phyloP scores from a whole-genome alignment of 2,329 filamentous ascomycete species.

The Daldinia eschscholtzii region DNA sequence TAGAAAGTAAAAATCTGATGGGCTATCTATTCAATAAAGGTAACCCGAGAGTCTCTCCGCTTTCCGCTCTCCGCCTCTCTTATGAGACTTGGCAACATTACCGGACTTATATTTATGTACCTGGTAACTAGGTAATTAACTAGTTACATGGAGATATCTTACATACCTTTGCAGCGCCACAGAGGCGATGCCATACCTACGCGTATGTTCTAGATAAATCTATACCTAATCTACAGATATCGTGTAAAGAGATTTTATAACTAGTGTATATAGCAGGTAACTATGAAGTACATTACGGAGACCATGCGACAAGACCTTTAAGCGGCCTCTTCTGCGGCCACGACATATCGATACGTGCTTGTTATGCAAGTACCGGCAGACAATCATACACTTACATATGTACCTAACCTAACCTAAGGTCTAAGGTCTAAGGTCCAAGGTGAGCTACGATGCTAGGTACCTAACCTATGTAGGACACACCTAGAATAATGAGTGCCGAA shows the following conservation, averaged over 20 bases:
- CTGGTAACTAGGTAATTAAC: background rate
- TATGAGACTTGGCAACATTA: constrained; percentile 8
- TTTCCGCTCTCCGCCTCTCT: constrained; percentile 2
- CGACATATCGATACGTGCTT: constrained; percentile 13
- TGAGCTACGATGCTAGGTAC: constrained; percentile 2
- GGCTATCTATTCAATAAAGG: constrained; percentile 16
- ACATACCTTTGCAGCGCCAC: background rate
- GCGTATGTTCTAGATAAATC: background rate
- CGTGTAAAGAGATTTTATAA: background rate
- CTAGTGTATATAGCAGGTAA: too few relatives aligned
- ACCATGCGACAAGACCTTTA: constrained; percentile 30
- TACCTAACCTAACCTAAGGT: background rate
- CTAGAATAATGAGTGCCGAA: constrained; percentile 2
- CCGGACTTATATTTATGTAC: constrained; percentile 9
- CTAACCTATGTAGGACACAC: background rate
- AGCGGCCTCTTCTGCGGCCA: constrained; percentile 36
- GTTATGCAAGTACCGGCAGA: constrained; percentile 24
- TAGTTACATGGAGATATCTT: background rate
- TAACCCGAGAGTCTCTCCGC: constrained; percentile 15
- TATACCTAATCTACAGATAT: background rate
- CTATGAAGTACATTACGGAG: background rate
- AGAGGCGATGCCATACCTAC: background rate
- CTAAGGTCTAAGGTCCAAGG: constrained; percentile 1
- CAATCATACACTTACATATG: constrained; percentile 10
- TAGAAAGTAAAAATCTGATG: constrained; percentile 31